Evolutionary conservation across 352 stramenopile genomes (phyloP).

Genomic region (Aphanomyces invadans): DNA sequence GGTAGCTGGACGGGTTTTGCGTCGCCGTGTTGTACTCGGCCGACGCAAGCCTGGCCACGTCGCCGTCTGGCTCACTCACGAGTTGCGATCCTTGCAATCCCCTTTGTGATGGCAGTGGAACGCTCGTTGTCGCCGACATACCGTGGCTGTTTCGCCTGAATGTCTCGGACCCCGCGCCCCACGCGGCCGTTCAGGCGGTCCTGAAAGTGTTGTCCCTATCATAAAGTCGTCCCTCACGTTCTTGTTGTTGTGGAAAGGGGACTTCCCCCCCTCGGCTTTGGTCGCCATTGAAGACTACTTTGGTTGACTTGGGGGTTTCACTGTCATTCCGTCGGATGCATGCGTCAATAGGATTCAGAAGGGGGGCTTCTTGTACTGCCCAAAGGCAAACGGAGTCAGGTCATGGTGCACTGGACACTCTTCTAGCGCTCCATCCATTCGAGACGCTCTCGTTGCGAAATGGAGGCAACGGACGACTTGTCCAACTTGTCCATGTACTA

Average conservation of each 20-base stretch:
- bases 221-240: background rate
- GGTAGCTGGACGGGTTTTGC: background rate
- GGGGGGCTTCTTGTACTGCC: no score
- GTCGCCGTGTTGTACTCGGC: background rate
- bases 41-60: background rate
- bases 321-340: no score
- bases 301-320: no score
- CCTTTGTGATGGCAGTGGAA: background rate
- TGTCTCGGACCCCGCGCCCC: background rate
- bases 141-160: background rate
- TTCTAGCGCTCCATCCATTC: no score
- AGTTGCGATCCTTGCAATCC: background rate
- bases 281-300: no score
- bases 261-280: no score
- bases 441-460: no score
- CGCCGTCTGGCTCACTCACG: background rate
- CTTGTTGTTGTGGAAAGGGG: background rate
- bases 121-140: background rate
- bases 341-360: no score
- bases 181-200: background rate
- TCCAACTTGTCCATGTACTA: no score
- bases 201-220: background rate
- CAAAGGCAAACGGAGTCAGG: no score
- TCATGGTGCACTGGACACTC: no score
- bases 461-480: no score